Evolutionary conservation across 257 asterid species (phyloP), one percentile per base, ranked within the genome.

Genomic region (Mentha longifolia): DNA sequence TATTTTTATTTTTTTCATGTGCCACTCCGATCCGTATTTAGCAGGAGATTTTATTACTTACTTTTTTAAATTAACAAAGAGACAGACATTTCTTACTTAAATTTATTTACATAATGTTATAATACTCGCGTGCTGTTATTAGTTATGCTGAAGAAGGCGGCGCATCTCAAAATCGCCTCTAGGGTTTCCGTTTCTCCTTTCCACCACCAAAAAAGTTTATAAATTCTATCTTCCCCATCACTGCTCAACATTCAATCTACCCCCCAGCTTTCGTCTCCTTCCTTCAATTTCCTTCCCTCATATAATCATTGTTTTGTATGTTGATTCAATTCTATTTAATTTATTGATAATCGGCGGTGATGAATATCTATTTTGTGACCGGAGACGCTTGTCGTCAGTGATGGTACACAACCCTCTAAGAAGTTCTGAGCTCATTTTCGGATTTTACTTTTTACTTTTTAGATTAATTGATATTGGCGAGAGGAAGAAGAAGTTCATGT

Each of bases 401-500:
- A 61, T 46, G 70, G 70, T 68, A 22, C 76, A 72, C 76, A 50
- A 71, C 76, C 70, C 73, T 71, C 76, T 71, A 71, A 71, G 70
- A 61, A 71, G 70, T 61, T 72, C 76, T 71, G 76, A 71, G 76
- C 70, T 33, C 65, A 17, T 0, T 19, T 16, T 31, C 1, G 2
- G 9, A 3, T 13, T 33, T 6, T 9, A n/a, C 10, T 52, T 35
- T 9, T 22, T 22, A n/a, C 16, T 7, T 1, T 33, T 1, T 33
- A 3, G 37, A 1, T 0, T 2, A 0, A 50, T 10, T 17, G 1
- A 10, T 56, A 17, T 47, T 20, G 28, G 76, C 70, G 76, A 72
- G 7, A 43, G 61, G 76, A 72, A 17, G 76, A 72, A 33, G 17
- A 33, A 46, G 51, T 61, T 72, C 70, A 62, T 61, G 68, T 71